These are phyloP conservation scores for Aegilops speltoides DNA, from an alignment of 176 grass and related monocot genomes.

Conservation along the genomic window DNA sequence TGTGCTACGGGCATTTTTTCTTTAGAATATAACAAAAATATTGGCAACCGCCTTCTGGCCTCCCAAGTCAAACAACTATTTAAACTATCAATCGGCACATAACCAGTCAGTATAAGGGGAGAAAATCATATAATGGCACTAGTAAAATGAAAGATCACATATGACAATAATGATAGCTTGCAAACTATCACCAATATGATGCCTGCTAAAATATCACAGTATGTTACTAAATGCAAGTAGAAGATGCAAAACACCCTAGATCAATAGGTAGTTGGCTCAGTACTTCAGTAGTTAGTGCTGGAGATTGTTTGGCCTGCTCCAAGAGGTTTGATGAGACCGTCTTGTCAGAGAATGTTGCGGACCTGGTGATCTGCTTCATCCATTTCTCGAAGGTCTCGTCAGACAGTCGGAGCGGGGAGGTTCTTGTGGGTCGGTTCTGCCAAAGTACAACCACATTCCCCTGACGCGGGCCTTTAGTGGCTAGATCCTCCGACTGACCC, in stretches of 20 bases:
- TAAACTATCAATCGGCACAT: background rate
- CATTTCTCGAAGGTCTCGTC: too few species aligned
- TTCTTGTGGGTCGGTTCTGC: too few species aligned
- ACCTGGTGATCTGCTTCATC: too few species aligned
- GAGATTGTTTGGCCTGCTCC: background rate
- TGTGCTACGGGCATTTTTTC: background rate
- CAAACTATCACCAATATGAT: constrained; percentile 2
- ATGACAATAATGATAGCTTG: background rate
- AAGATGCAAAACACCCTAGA: constrained; percentile 5
- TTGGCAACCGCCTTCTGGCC: background rate
- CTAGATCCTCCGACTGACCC: too few species aligned
- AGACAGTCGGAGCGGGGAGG: too few species aligned
- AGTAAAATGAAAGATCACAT: background rate
- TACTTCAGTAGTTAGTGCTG: constrained; percentile 4
- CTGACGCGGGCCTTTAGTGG: too few species aligned
- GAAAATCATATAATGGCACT: background rate
- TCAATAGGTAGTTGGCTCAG: constrained; percentile 25
- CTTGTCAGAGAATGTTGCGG: too few species aligned
- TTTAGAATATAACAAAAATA: background rate
- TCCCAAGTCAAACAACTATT: background rate
- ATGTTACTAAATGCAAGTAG: constrained; percentile 23
- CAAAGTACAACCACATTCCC: too few species aligned
- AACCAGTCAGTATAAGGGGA: background rate
- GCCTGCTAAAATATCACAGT: background rate
- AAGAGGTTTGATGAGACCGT: too few species aligned